Base-by-base conservation (phyloP, 2,329 filamentous ascomycete genomes). In the Zelopaecilomyces penicillatus region DNA sequence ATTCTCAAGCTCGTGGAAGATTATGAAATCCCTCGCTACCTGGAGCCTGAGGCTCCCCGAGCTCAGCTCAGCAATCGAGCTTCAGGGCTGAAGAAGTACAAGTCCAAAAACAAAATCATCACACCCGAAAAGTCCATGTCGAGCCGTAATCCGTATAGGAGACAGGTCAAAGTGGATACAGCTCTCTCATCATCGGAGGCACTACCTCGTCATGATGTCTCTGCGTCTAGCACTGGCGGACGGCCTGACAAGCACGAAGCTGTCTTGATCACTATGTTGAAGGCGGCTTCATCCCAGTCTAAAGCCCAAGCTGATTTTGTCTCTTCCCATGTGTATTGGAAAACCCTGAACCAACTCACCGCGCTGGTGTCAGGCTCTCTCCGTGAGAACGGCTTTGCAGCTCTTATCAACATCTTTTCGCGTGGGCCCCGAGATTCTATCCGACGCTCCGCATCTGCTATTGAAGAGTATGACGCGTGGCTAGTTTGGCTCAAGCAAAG, bases 321-420 rank as follows among this genome's bases (percentile, higher is more conserved):
- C 41, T 83, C 83, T 30, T 85, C 87, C 1, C 87, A 94, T 54
- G 75, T 87, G 42, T 95, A 91, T 68, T 91, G 86, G 81, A 85
- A 83, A 59, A 89, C 87, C 0, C 68, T 91, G 29, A 80, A 86
- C 48, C 83, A 88, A 50, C 73, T 95, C 12, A 78, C 80, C 53
- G 74, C 74, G 43, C 64, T 85, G 45, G 71, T 69, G 36, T 82
- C 76, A 11, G 69, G 76, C 5, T 82, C 74, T 7, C 64, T 88
- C 30, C 78, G 78, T 27, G 73, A 75, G 43, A 74, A 88, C 57
- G 79, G 85, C 30, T 86, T 87, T 64, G 72, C 85, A 32, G 80
- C 82, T 51, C 68, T 89, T 52, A 66, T 87, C 47, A 78, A 87
- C 63, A 79, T 91, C 62, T 85, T 88, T 65, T 82, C 82, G 1